Base-by-base conservation (phyloP, 768 basidiomycete genomes). In the Amanita rubescens region DNA sequence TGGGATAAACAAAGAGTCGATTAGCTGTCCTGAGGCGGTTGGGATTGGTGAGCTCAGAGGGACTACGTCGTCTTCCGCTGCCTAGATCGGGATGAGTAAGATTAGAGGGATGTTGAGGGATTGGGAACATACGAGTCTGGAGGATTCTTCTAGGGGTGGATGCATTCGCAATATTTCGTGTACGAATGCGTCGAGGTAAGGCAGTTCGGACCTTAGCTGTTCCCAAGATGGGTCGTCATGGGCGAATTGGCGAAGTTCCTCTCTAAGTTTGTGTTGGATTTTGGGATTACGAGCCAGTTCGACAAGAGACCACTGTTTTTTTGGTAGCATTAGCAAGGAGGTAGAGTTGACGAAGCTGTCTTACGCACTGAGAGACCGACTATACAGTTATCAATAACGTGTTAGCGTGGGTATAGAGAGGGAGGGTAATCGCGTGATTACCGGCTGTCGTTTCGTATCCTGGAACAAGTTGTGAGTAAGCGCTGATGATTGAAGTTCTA, bases 101-200 rank as follows among this genome's bases (percentile, higher is more conserved):
- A 33, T 11, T 4, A 51, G 27, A 34, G 9, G 8, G 37, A 30
- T 43, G 39, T 12, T 22, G 22, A 30, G 25, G 0, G 14, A 25
- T n/a, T 27, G 20, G 10, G 34, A 4, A 53, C 65, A 35, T 56
- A 74, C 72, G 11, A 65, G 45, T 9, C 72, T 68, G 17, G 25
- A 53, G 0, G 65, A 65, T 33, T 69, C 63, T 1, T 57, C 44
- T 15, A 69, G 27, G 0, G 71, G 61, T 3, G 73, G 66, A 52
- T 75, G 71, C 3, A 73, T 33, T 15, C 75, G 64, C 20, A 76
- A 58, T 3, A 63, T 64, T 53, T 76, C 75, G 34, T 67, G 68
- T 3, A 71, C 64, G 17, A 73, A 64, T 7, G 71, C 73, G 51
- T 77, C 73, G 27, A 77, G 66, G 54, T 69, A 72, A n/a, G 73